Evolutionary conservation across 1,284 basidiomycete species (phyloP).

Genomic region (Tilletia horrida): DNA sequence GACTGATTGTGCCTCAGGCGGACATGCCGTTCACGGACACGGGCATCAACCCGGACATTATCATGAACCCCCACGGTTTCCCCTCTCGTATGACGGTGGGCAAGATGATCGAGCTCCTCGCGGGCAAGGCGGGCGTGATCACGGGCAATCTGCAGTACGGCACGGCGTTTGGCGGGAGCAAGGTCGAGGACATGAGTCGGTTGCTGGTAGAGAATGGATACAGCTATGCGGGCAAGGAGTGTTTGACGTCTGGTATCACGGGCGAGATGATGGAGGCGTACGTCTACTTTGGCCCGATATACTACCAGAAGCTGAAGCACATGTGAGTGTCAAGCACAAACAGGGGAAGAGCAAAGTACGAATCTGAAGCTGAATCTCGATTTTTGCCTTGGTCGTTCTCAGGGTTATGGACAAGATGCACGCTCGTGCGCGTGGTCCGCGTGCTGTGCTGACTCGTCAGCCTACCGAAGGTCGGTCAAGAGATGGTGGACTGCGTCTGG

Average conservation of each 20-base stretch:
- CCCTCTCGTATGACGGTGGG: slow-evolving; percentile 98
- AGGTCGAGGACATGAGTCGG: slow-evolving; percentile 98
- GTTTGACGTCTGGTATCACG: slow-evolving; percentile 95
- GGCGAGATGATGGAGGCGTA: slow-evolving; percentile 94
- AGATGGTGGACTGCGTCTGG: slow-evolving; percentile 92
- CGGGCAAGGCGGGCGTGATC: slow-evolving; percentile 76
- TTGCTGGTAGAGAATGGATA: slow-evolving; percentile 93
- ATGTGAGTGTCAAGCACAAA: too few species aligned
- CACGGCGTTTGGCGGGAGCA: slow-evolving; percentile 92
- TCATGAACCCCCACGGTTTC: slow-evolving; percentile 99
- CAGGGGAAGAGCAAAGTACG: slow-evolving; percentile 36
- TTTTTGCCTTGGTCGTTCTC: slow-evolving; percentile 60
- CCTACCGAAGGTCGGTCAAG: slow-evolving; percentile 97
- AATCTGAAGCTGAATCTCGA: slow-evolving; percentile 52
- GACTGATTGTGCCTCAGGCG: slow-evolving; percentile 94
- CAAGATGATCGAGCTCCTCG: slow-evolving; percentile 97
- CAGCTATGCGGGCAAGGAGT: slow-evolving; percentile 95
- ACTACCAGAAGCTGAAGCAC: slow-evolving; percentile 68
- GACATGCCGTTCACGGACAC: slow-evolving; percentile 99
- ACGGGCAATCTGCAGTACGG: slow-evolving; percentile 84
- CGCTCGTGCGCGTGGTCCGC: slow-evolving; percentile 77
- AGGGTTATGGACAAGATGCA: slow-evolving; percentile 99
- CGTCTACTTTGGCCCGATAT: slow-evolving; percentile 97
- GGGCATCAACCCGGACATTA: slow-evolving; percentile 91
- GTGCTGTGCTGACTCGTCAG: slow-evolving; percentile 92